Base-by-base conservation (phyloP, 2,329 filamentous ascomycete genomes). In the Exserohilum turcica region DNA sequence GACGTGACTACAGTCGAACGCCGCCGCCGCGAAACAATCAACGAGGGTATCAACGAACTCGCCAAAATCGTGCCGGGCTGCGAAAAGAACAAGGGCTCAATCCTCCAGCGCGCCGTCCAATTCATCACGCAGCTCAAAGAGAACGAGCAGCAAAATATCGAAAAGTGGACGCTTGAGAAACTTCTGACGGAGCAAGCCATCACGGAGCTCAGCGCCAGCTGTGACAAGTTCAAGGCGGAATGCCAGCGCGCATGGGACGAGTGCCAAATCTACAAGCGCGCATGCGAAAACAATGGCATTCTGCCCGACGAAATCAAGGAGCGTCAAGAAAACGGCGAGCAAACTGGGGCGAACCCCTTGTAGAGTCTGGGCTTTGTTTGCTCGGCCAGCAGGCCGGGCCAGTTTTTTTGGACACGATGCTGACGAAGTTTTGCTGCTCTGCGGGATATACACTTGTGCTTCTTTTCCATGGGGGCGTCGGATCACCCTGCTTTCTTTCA, bases 31-130 rank as follows among this genome's bases (percentile, higher is more conserved):
- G 94, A 99, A 77, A 97, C 94, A 0, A 99, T 99, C 74, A 99
- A 99, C 63, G 94, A 99, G 77, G 94, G 94, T 43, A 99, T 99
- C 66, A 97, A 97, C 70, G 94, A 97, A 76, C 85, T 99, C 27
- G 91, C 93, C 63, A 97, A 97, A 79, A 96, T 99, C 62, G 94
- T 99, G 0, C 94, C 94, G 0, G 92, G 92, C 12, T 97, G 93
- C 68, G 94, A 99, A 77, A 99, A 97, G 82, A 97, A 99, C 80
- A 99, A 99, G 77, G 94, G 94, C 0, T 95, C 92, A 2, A 97
- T 99, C 60, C 80, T 99, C 32, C 90, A 95, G 72, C 90, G 93
- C 29, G 92, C 94, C 0, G 93, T 97, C 8, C 87, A 91, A 60
- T 97, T 96, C 78, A 97, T 99, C 72, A 89, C 87, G 9, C 92